These are phyloP conservation scores for Boechera divaricarpa DNA, from an alignment of 345 rosid species.

Conservation along the genomic window DNA sequence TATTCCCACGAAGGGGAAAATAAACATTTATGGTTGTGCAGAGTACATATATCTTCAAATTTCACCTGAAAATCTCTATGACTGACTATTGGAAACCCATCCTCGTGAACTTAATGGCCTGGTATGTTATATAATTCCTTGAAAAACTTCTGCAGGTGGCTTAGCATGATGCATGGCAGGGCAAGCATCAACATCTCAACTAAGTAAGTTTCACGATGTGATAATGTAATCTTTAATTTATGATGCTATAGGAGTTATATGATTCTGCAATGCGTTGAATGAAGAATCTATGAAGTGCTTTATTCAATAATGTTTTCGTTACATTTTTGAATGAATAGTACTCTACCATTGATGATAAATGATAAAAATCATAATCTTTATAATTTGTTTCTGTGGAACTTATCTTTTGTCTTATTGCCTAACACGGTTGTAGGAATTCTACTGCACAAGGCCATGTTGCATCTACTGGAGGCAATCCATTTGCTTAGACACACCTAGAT, in stretches of 20 bases:
- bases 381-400: background rate
- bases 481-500: constrained; percentile 53
- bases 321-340: constrained; percentile 2
- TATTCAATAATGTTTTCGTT: background rate
- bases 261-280: constrained; percentile 9
- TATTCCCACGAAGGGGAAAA: background rate
- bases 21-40: background rate
- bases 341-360: too few species aligned
- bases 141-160: constrained; percentile 65
- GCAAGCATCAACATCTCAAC: constrained; percentile 63
- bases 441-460: constrained; percentile 79
- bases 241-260: constrained; percentile 5
- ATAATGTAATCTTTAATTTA: background rate
- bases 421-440: constrained; percentile 54
- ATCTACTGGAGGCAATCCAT: constrained; percentile 85
- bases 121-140: constrained; percentile 19
- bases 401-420: constrained; percentile 6
- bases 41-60: constrained; percentile 3
- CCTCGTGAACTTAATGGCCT: background rate
- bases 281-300: constrained; percentile 1
- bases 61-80: background rate
- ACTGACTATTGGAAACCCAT: background rate
- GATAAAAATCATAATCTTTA: too few species aligned
- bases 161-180: constrained; percentile 60
- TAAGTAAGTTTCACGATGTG: constrained; percentile 62